Base-by-base conservation (phyloP, 1,284 basidiomycete species). In the Trametes pubescens region DNA sequence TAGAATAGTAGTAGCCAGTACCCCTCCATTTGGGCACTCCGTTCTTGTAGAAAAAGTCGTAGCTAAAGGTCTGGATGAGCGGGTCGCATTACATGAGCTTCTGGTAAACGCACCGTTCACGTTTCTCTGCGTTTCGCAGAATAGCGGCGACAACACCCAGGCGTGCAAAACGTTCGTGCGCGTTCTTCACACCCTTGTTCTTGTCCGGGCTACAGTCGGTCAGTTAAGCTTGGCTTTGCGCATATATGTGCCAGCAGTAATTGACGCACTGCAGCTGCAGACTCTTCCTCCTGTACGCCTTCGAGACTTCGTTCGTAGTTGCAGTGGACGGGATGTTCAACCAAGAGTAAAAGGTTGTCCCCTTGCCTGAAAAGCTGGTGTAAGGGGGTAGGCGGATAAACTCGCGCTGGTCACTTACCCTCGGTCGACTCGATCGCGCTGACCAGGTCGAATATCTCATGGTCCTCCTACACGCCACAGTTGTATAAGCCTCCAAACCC, bases 391-490 rank as follows among this genome's bases (percentile, higher is more conserved):
- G 29, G 40, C 18, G 24, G 4, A 59, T 34, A 22, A 34, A 35
- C 22, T 53, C 10, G 47, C 43, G 21, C n/a, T 58, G 53, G 52
- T 48, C 34, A 47, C 74, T 51, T 59, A 88, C 94, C 96, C 82
- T 97, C 95, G 2, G 92, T 82, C 1, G 81, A 79, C 78, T 97
- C 90, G 37, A 98, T 78, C 7, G 86, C 92, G 67, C 86, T 86
- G 62, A 98, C 95, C n/a, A 98, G 84, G 79, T 98, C 96, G 73
- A 98, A 98, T 58, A 98, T 96, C 78, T 98, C 96, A 81, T 96
- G 85, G 80, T 96, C 94, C 77, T 95, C 91, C 89, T 95, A 62
- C 24, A 37, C 11, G 44, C 18, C 46, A 5, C 35, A 8, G 9
- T 22, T 2, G 4, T 48, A 43, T 43, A 6, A 72, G 77, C 66